These are phyloP conservation scores for Paraurostyla sp. DNA, from an alignment of 73 alveolate genomes.

Conservation along the genomic window DNA sequence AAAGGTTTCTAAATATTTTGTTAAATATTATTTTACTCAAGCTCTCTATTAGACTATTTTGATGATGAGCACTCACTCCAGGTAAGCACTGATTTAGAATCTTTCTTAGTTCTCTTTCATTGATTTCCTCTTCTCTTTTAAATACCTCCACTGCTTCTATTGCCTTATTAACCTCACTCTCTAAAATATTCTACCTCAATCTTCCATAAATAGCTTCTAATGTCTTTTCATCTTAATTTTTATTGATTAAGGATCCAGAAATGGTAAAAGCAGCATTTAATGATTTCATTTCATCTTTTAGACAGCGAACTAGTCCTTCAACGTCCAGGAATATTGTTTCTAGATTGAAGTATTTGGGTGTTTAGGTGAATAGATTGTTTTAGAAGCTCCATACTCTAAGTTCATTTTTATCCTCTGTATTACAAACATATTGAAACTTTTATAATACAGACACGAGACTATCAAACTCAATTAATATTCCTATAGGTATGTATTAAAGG, in stretches of 20 bases:
- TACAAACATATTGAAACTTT: constrained; percentile 17
- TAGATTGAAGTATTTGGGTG: constrained; percentile 35
- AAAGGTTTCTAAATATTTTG: background rate
- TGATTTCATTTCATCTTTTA: background rate
- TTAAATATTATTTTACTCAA: background rate
- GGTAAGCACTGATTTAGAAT: constrained; percentile 26
- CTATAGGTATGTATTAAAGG: background rate
- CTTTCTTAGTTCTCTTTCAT: constrained; percentile 62
- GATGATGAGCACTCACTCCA: background rate
- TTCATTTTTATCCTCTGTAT: constrained; percentile 43
- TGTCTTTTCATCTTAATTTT: background rate
- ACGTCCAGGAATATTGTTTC: constrained; percentile 27
- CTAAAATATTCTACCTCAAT: background rate
- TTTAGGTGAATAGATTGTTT: background rate
- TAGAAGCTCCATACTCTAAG: constrained; percentile 40
- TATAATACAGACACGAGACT: background rate
- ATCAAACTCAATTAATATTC: constrained; percentile 25
- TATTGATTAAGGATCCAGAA: no score
- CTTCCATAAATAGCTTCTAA: background rate
- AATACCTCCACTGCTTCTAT: constrained; percentile 20
- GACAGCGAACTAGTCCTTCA: background rate
- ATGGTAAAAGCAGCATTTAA: no score
- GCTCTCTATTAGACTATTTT: constrained; percentile 11
- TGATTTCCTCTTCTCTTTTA: constrained; percentile 12
- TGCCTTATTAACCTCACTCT: constrained; percentile 26